phyloP scores from a whole-genome alignment of 1,284 basidiomycete genomes.

The Sanghuangporus sanghuang region DNA sequence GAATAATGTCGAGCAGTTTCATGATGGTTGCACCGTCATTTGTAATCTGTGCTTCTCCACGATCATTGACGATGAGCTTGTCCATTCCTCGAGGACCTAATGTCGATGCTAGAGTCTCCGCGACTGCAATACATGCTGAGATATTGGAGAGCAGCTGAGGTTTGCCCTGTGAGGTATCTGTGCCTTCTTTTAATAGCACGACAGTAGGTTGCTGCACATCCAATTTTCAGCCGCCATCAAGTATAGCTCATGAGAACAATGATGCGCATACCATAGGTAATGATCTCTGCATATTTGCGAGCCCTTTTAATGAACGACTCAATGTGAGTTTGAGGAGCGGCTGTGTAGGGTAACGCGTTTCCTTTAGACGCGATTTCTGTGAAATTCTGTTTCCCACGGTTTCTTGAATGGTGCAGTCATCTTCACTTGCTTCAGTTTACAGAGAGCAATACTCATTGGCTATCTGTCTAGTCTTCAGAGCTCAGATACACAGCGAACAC shows the following conservation, averaged over 20 bases:
- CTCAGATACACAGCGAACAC: slow-evolving; percentile 92
- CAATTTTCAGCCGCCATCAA: slow-evolving; percentile 2
- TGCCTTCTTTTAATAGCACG: slow-evolving; percentile 91
- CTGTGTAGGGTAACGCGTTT: slow-evolving; percentile 9
- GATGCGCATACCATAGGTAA: slow-evolving; percentile 21
- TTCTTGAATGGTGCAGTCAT: slow-evolving; percentile 43
- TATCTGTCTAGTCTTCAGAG: slow-evolving; percentile 66
- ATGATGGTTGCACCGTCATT: slow-evolving; percentile 99
- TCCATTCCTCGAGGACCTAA: slow-evolving; percentile 99
- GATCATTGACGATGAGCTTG: slow-evolving; percentile 89
- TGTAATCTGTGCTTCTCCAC: slow-evolving; percentile 95
- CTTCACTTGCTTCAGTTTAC: slow-evolving; percentile 1
- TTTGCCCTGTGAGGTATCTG: slow-evolving; percentile 94
- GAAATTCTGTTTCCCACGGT: slow-evolving; percentile 9
- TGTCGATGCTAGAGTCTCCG: slow-evolving; percentile 88
- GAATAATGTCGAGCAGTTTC: slow-evolving; percentile 95
- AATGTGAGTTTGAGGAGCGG: neutral
- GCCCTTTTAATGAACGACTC: neutral
- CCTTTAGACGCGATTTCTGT: slow-evolving; percentile 12
- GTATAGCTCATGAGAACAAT: neutral
- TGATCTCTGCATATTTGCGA: slow-evolving; percentile 22
- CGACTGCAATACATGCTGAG: slow-evolving; percentile 87
- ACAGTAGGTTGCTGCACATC: slow-evolving; percentile 83
- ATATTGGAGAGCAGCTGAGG: slow-evolving; percentile 95
- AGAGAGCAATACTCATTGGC: neutral